Evolutionary conservation across 2,329 filamentous ascomycete genomes (phyloP), one percentile per base, ranked within the genome.

Genomic region (Aspergillus sp.): DNA sequence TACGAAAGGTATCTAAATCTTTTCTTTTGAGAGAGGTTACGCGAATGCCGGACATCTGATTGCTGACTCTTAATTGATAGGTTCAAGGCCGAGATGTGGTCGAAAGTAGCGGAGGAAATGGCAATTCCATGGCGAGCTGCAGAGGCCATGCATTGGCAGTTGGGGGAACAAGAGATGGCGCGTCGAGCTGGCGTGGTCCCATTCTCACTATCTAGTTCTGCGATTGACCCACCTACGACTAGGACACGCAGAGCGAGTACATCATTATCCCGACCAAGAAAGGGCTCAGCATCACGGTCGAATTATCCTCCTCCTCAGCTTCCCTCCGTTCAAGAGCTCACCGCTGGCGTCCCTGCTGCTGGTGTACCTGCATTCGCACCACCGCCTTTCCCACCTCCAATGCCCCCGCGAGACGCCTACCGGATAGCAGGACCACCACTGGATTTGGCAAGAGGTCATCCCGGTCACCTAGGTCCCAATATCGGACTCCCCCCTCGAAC

Each of bases 1-100:
- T 98, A 98, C 74, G 93, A 97, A 79, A 90, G 95, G 93, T 97
- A 84, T 9, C 14, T 25, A 37, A 9, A 17, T 60, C 59, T 61
- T 59, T 62, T 59, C 61, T 61, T 59, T 62, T 59, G 69, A 55
- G 51, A 8, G 4, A 12, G 37, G 15, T 52, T 44, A 41, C 14
- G 12, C 15, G 27, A 45, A 21, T 27, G 23, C 17, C 33, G 15
- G 31, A 21, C 2, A 41, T 53, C 17, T 33, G 35, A 47, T 51
- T 54, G 56, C 55, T 65, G 39, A 63, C 54, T 43, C 23, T 31
- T 53, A 52, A 45, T 21, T 27, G 49, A 37, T 72, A 98, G 93
- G 75, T 96, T 97, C 81, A 97, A 97, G 76, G 87, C 90, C 62
- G 92, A 98, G 71, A 98, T 98, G 91, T 99, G 93, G 93, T 87